Conservation (phyloP, 257 asterid genomes). For the Leptodermis oblonga region DNA sequence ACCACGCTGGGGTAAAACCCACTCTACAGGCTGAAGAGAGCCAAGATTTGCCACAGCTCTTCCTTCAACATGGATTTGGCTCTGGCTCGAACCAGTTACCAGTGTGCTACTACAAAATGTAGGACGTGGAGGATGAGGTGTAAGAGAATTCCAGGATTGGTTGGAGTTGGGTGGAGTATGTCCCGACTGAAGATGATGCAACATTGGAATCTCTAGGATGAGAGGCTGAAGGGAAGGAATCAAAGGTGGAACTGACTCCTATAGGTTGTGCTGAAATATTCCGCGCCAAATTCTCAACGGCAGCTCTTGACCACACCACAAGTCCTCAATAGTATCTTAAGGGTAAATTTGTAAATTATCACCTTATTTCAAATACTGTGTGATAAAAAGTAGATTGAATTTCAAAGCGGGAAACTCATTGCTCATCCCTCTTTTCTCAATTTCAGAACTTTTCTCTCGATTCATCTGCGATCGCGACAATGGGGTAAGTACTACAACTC, state of each 20-base stretch:
- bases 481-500: too few relatives aligned
- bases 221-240: slow-evolving; percentile 34
- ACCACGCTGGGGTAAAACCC: slow-evolving; percentile 33
- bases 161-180: slow-evolving; percentile 47
- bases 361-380: too few relatives aligned
- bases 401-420: too few relatives aligned
- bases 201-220: slow-evolving; percentile 34
- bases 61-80: slow-evolving; percentile 34
- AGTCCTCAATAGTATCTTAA: too few relatives aligned
- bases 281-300: too few relatives aligned
- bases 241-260: slow-evolving; percentile 30
- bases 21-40: slow-evolving; percentile 37
- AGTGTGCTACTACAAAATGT: slow-evolving; percentile 25
- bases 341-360: too few relatives aligned
- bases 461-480: too few relatives aligned
- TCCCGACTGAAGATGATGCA: slow-evolving; percentile 24
- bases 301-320: too few relatives aligned
- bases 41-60: slow-evolving; percentile 30
- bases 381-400: too few relatives aligned
- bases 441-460: too few relatives aligned
- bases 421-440: too few relatives aligned
- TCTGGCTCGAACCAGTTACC: slow-evolving; percentile 39
- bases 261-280: slow-evolving; percentile 30
- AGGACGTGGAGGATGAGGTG: slow-evolving; percentile 42
- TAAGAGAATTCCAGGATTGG: slow-evolving; percentile 44